Percentiles rank a stretch among this genome's conserved stretches.
phyloP scores from a whole-genome alignment of 306 rosid species.

The Vigna mungo region DNA sequence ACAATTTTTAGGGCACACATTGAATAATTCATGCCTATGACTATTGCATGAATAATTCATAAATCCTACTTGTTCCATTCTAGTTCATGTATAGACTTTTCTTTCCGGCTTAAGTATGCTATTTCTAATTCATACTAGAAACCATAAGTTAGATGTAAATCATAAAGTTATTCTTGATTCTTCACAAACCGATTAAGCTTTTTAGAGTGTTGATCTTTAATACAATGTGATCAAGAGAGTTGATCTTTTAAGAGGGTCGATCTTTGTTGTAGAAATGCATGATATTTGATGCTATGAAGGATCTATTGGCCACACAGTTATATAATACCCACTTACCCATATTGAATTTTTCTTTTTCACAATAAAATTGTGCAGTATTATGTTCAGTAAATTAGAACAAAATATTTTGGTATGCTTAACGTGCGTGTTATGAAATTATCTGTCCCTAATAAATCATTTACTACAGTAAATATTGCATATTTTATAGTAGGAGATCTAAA shows the following conservation, averaged over 20 bases:
- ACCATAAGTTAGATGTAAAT: neutral
- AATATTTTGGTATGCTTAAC: neutral
- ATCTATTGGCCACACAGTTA: neutral
- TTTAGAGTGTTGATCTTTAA: neutral
- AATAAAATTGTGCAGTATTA: neutral
- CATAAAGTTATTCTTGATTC: neutral
- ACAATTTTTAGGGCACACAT: neutral
- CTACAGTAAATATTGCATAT: neutral
- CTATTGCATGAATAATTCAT: slow-evolving; percentile 12
- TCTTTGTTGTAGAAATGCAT: neutral
- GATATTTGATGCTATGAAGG: slow-evolving; percentile 8
- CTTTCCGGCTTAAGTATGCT: neutral
- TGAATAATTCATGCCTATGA: neutral
- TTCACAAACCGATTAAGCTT: neutral
- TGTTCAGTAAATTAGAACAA: neutral
- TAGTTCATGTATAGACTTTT: neutral
- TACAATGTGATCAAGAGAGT: neutral
- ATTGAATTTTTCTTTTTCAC: neutral
- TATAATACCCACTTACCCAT: neutral
- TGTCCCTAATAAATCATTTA: neutral
- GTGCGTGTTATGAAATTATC: neutral
- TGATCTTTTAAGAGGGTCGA: neutral
- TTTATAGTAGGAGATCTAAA: neutral
- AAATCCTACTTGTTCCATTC: slow-evolving; percentile 27
- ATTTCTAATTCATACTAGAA: neutral